These are phyloP conservation scores for Crepidotus variabilis DNA, from an alignment of 768 basidiomycete genomes.

Conservation along the genomic window DNA sequence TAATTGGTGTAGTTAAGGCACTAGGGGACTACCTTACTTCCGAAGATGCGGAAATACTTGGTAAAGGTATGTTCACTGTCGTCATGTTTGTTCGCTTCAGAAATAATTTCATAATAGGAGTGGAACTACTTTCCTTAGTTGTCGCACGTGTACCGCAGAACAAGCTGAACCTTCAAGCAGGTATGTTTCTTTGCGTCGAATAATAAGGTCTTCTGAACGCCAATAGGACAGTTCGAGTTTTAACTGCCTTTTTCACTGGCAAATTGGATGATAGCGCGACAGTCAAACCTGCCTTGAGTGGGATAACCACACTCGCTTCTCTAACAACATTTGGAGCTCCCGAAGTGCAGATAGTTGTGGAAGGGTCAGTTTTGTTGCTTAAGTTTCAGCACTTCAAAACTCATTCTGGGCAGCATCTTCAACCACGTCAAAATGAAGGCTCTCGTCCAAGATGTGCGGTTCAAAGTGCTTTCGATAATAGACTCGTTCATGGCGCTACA, in stretches of 20 bases:
- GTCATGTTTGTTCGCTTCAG: background rate
- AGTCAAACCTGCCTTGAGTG: constrained; percentile 76
- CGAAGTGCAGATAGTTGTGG: constrained; percentile 61
- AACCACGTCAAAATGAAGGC: constrained; percentile 76
- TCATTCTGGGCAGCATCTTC: constrained; percentile 44
- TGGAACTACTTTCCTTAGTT: constrained; percentile 76
- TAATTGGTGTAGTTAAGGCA: constrained; percentile 80
- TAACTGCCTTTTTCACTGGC: constrained; percentile 78
- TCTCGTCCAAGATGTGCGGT: constrained; percentile 78
- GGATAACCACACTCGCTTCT: constrained; percentile 62
- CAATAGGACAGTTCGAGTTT: constrained; percentile 60
- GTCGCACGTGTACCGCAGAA: constrained; percentile 56
- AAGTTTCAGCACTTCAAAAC: constrained; percentile 2
- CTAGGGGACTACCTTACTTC: constrained; percentile 87
- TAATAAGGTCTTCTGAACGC: constrained; percentile 2
- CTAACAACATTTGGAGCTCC: constrained; percentile 59
- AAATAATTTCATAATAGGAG: constrained; percentile 46
- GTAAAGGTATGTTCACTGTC: constrained; percentile 56
- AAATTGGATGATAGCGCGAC: constrained; percentile 87
- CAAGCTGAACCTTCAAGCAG: constrained; percentile 75
- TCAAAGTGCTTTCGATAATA: constrained; percentile 75
- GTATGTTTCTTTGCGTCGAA: constrained; percentile 39
- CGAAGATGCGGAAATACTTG: constrained; percentile 73
- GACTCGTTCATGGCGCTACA: constrained; percentile 73
- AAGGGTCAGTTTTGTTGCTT: constrained; percentile 40